Evolutionary conservation across 352 stramenopile species (phyloP), one percentile per base, ranked within the genome.

Genomic region (Albugo laibachii): DNA sequence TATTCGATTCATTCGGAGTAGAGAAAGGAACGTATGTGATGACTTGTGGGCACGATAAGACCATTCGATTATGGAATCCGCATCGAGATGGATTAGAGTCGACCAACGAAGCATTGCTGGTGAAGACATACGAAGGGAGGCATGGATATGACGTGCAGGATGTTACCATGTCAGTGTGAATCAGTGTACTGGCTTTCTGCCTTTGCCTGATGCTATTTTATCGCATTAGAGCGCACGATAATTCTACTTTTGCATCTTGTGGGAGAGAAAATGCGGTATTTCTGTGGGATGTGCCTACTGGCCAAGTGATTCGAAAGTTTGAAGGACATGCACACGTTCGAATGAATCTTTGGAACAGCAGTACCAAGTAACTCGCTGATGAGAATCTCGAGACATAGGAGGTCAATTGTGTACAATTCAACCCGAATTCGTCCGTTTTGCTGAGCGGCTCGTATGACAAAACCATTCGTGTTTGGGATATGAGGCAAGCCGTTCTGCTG

Each of bases 141-240:
- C 81, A 94, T 42, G 81, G 80, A 46, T 93, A 94, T 43, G 80
- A 94, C 31, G 73, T 94, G 16, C 76, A 82, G 49, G 81, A 94
- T 38, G 75, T 94, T n/a, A 72, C 77, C 15, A 87, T 94, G 69
- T 85, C 67, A 47, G 72, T 31, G 15, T 58, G 35, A 38, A 24
- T 43, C 15, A 43, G 3, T 18, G 6, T 51, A 50, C 3, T 43
- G 16, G 15, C 36, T 47, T 37, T 16, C 3, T 43, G 16, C 38
- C 49, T 15, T 40, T 57, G 14, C 6, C 36, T 24, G 45, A n/a
- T 52, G 11, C 2, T 21, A 18, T 35, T 21, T 47, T 12, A 19
- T 18, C 11, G 27, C 11, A 24, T 35, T 39, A 88, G 75, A 37
- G 64, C 76, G 21, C 54, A 80, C 13, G 81, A 94, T 58, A 94